Conservation (phyloP, 495 filamentous ascomycete genomes). For the Hyphodiscus hymeniophilus region DNA sequence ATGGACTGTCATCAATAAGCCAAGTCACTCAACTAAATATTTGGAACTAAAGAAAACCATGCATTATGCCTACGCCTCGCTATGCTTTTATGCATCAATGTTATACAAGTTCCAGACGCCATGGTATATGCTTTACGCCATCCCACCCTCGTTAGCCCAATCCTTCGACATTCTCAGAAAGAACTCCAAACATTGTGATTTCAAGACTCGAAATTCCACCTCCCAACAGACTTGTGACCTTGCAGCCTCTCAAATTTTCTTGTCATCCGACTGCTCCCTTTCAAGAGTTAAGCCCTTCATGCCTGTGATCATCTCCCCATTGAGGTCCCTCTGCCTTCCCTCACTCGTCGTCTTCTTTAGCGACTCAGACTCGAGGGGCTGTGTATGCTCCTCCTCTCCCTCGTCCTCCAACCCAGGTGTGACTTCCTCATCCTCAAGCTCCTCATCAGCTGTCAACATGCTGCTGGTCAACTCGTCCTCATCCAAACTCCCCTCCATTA, state of each 20-base stretch:
- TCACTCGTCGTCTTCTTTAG: background rate
- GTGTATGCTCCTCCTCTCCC: slow-evolving; percentile 18
- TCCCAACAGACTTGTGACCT: no score
- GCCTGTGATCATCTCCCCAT: slow-evolving; percentile 43
- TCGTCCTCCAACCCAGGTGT: slow-evolving; percentile 21
- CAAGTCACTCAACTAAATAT: background rate
- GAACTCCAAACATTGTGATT: background rate
- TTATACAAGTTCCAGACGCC: slow-evolving; percentile 1
- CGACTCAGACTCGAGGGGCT: slow-evolving; percentile 4
- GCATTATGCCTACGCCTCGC: slow-evolving; percentile 2
- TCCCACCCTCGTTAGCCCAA: no score
- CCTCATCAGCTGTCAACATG: slow-evolving; percentile 31
- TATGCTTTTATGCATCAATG: slow-evolving; percentile 2
- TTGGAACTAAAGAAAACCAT: background rate
- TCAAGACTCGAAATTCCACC: background rate
- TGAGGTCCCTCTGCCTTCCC: slow-evolving; percentile 24
- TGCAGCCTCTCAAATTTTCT: slow-evolving; percentile 6
- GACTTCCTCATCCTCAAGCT: slow-evolving; percentile 21
- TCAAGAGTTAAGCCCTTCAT: slow-evolving; percentile 25
- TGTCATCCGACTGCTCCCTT: slow-evolving; percentile 11
- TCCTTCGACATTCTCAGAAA: background rate
- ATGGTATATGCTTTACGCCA: slow-evolving; percentile 1
- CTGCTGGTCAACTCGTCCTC: slow-evolving; percentile 27
- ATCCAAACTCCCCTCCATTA: slow-evolving; percentile 27
- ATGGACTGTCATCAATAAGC: no score